Evolutionary conservation across 257 asterid species (phyloP), one percentile per base, ranked within the genome.

Genomic region (Penstemon davidsonii): DNA sequence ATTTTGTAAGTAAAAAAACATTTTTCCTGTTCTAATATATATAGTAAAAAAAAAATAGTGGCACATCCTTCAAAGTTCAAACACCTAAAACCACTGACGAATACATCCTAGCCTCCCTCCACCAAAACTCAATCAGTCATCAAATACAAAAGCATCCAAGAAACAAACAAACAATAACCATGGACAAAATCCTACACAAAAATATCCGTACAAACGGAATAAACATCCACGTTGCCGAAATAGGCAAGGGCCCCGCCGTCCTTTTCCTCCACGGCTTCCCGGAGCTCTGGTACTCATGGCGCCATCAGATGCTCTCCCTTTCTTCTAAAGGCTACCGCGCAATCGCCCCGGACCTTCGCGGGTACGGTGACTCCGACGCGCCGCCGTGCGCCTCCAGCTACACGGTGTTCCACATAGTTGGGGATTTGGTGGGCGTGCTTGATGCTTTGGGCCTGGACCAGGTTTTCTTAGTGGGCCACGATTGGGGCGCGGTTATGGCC

Each of bases 221-320:
- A 37, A 88, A 84, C 55, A 74, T 91, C 86, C 99, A 94, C 82
- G 90, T 94, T 52, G 99, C 96, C 5, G 97, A 88, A 43, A 79
- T 83, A 50, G 96, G 96, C 37, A 69, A 81, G 3, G 99, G 99
- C 4, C 99, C 95, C n/a, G 85, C 95, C 40, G 76, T 93, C 39
- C 75, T 94, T 0, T 80, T 94, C 81, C 82, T 94, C 60, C 97
- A 91, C 67, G 97, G 97, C 51, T 93, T 93, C 81, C 99, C 99
- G 15, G 99, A 90, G 81, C 99, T 93, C 7, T 93, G 99, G 99
- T 93, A 93, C 81, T 15, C 97, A 25, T 90, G 99, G 99, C 96
- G 99, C 67, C 95, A 88, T 81, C 99, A 94, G 83, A 84, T 94
- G 96, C 70, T 85, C 3, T 70, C 52, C 71, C 95, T 94, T 18